Evolutionary conservation across 176 grass and related monocot genomes (phyloP).

Genomic region (Juncus inflexus): DNA sequence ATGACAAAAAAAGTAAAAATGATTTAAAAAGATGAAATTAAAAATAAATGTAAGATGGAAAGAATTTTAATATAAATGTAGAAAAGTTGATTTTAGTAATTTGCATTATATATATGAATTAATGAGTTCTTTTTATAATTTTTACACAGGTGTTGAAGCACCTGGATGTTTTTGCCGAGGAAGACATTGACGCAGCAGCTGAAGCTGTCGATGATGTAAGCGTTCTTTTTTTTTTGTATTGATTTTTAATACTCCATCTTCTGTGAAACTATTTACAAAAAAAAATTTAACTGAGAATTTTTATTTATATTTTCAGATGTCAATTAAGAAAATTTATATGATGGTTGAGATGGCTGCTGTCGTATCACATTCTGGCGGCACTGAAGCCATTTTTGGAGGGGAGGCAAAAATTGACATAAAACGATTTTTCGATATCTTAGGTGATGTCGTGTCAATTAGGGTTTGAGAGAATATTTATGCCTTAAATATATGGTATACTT

Average conservation of each 20-base stretch:
- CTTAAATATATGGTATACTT: too few species aligned
- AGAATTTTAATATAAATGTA: background rate
- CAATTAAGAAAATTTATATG: conserved; percentile 32
- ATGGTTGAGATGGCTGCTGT: conserved; percentile 86
- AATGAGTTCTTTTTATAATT: background rate
- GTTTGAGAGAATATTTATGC: conserved; percentile 13
- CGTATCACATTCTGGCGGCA: conserved; percentile 48
- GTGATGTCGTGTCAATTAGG: conserved; percentile 40
- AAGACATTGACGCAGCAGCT: conserved; percentile 65
- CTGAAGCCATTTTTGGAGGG: conserved; percentile 46
- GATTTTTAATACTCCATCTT: background rate
- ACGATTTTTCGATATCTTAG: conserved; percentile 92
- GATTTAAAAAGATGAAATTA: background rate
- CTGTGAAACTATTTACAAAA: background rate
- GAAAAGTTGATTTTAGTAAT: background rate
- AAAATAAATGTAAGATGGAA: background rate
- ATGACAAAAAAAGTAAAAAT: background rate
- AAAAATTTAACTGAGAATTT: background rate
- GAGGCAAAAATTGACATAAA: conserved; percentile 73
- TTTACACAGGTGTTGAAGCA: conserved; percentile 55
- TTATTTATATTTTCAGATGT: conserved; percentile 52
- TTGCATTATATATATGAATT: background rate
- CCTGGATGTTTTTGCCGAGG: conserved; percentile 66
- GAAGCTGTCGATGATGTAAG: conserved; percentile 81
- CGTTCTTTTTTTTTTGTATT: conserved; percentile 21